These are phyloP conservation scores for Westerdykella aurantiaca DNA, from an alignment of 2,329 filamentous ascomycete genomes.

Conservation along the genomic window DNA sequence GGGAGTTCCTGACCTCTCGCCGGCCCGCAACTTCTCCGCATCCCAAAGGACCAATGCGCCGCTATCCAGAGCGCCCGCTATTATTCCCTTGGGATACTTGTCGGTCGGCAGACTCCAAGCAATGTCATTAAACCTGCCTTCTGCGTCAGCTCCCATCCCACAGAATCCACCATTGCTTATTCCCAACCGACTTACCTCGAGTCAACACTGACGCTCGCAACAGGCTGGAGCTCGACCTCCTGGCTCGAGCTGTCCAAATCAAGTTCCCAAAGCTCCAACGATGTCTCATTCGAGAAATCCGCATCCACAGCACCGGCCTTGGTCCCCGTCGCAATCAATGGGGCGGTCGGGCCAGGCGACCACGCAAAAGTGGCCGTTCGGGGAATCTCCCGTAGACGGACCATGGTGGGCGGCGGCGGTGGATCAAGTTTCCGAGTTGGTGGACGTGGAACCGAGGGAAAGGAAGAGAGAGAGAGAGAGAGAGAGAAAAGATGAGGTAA, in stretches of 20 bases:
- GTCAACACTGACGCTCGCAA: conserved; percentile 78
- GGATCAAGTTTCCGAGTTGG: background rate
- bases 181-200: conserved; percentile 60
- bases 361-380: conserved; percentile 96
- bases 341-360: conserved; percentile 74
- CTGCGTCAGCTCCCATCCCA: background rate
- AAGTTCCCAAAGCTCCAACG: conserved; percentile 93
- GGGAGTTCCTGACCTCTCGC: conserved; percentile 42
- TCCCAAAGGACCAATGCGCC: conserved; percentile 93
- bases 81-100: conserved; percentile 75
- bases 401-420: conserved; percentile 57
- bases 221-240: conserved; percentile 76
- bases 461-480: conserved; percentile 17
- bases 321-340: conserved; percentile 87
- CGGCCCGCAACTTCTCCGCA: conserved; percentile 60
- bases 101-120: conserved; percentile 83
- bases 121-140: conserved; percentile 83
- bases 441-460: conserved; percentile 6
- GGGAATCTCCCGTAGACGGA: conserved; percentile 91
- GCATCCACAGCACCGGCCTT: conserved; percentile 91
- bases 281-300: conserved; percentile 96
- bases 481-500: conserved; percentile 7
- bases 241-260: conserved; percentile 70
- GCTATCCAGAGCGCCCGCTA: conserved; percentile 92
- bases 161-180: background rate